Base-by-base conservation (phyloP, 768 basidiomycete genomes). In the Hirschioporus abietinus region DNA sequence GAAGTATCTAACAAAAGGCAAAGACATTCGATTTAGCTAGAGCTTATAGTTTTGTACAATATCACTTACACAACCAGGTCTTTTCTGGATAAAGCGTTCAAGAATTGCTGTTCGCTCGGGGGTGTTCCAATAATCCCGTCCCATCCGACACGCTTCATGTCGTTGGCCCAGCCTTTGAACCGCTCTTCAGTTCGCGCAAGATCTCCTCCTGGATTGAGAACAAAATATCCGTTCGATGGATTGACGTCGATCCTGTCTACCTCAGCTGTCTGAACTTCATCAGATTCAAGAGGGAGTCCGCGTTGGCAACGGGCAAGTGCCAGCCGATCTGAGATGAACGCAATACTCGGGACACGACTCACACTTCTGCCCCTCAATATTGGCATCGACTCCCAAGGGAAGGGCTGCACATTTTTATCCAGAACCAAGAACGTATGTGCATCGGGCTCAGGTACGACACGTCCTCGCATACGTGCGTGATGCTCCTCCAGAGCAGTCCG, bases 351-450 rank as follows among this genome's bases (percentile, higher is more conserved):
- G 69, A 98, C 88, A n/a, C 97, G 89, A 73, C 93, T 95, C 73
- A 98, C 85, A 64, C 95, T 92, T 63, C 89, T 82, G 9, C 91
- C 93, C 58, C 93, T 84, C 12, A 99, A 78, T 58, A 89, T 84
- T 0, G 96, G 95, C 17, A 98, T 86, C 26, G 91, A 96, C 77
- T 99, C 97, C 96, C 96, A 99, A 1, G 97, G 96, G 65, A 99
- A 82, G 0, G 88, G 86, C 72, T 95, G 93, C 12, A 96, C 79
- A 67, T 92, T 88, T 77, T 92, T 93, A 76, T 98, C 97, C 63
- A 99, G 82, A 23, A 96, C 85, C 68, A 99, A 80, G 79, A 98
- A 96, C 36, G 88, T 76, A 73, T 99, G 96, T 58, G 87, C 82
- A 71, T 92, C 90, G 6, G 78, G 70, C 35, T 71, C 74, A 7